Conservation (phyloP, 768 basidiomycete species). For the Leccinum broughii region DNA sequence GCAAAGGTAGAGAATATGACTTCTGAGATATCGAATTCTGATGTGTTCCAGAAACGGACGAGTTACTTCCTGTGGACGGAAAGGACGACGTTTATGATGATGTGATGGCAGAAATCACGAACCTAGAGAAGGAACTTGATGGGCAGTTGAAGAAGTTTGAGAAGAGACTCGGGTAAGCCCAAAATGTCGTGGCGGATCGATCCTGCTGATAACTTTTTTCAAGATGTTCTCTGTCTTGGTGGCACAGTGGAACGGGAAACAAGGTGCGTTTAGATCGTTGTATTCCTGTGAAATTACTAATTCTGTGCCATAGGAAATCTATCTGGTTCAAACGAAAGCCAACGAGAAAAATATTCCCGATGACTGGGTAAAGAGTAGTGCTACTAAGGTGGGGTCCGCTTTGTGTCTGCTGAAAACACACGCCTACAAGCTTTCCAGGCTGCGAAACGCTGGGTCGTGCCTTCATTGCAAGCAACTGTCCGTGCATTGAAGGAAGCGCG, state of each 20-base stretch:
- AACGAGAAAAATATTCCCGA: slow-evolving; percentile 67
- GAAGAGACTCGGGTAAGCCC: slow-evolving; percentile 61
- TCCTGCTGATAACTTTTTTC: slow-evolving; percentile 25
- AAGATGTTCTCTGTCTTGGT: slow-evolving; percentile 55
- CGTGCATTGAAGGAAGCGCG: slow-evolving; percentile 90
- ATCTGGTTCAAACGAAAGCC: slow-evolving; percentile 74
- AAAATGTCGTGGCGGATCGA: slow-evolving; percentile 7
- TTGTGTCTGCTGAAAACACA: not conserved
- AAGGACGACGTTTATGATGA: slow-evolving; percentile 85
- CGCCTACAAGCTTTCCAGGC: slow-evolving; percentile 43
- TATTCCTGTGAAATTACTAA: not conserved
- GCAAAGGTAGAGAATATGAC: slow-evolving; percentile 50
- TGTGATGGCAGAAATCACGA: slow-evolving; percentile 67
- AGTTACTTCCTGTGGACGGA: slow-evolving; percentile 79
- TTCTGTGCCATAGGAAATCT: slow-evolving; percentile 70
- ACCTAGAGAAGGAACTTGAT: slow-evolving; percentile 73
- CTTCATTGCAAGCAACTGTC: slow-evolving; percentile 67
- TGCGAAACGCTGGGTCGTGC: slow-evolving; percentile 74
- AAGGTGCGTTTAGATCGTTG: slow-evolving; percentile 49
- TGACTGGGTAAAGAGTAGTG: slow-evolving; percentile 78
- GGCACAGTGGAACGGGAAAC: slow-evolving; percentile 81
- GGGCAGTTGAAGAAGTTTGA: slow-evolving; percentile 62
- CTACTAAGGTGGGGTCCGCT: slow-evolving; percentile 64
- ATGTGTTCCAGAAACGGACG: slow-evolving; percentile 52
- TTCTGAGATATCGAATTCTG: slow-evolving; percentile 20